Base-by-base conservation (phyloP, 2,329 filamentous ascomycete species). In the Aspergillus sclerotialis region DNA sequence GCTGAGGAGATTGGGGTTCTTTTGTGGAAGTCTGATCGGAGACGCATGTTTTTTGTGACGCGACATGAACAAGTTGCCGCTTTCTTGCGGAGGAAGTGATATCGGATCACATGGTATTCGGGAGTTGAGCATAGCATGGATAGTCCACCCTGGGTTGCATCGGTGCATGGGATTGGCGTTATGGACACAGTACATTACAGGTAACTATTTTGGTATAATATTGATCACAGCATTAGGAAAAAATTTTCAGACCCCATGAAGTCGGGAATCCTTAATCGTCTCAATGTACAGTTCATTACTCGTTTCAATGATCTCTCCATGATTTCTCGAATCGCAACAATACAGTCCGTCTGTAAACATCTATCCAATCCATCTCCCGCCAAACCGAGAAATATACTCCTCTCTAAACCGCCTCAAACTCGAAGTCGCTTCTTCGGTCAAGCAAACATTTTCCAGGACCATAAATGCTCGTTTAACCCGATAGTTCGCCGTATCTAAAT, bases 1-100 rank as follows among this genome's bases (percentile, higher is more conserved):
- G 90, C 92, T 0, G 82, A 90, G 48, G 87, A 93, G 56, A 80
- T 95, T 42, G 92, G 92, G 11, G 89, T 98, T 18, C 60, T 95
- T 53, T 76, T 84, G 3, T 96, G 90, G 87, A 82, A 80, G 54
- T 92, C 80, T 48, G 84, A 94, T 53, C 68, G 70, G 35, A 82
- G 80, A 57, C 76, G 81, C 42, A 82, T 84, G 70, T 94, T 98
- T 63, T 98, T 98, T 58, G 88, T 93, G 5, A 93, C 78, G 39
- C 82, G 88, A 54, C 78, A 92, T 52, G 89, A 96, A 59, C 89
- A 94, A 66, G 81, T 98, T 42, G 75, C 80, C 39, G 79, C 82
- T 40, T 96, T 84, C 58, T 70, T 94, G 44, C 81, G 79, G 53
- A 79, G 75, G 37, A 81, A 54, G 39, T 53, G 37, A 40, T 18